These are phyloP conservation scores for Solanum lignicaule DNA, from an alignment of 257 asterid species.

Conservation along the genomic window DNA sequence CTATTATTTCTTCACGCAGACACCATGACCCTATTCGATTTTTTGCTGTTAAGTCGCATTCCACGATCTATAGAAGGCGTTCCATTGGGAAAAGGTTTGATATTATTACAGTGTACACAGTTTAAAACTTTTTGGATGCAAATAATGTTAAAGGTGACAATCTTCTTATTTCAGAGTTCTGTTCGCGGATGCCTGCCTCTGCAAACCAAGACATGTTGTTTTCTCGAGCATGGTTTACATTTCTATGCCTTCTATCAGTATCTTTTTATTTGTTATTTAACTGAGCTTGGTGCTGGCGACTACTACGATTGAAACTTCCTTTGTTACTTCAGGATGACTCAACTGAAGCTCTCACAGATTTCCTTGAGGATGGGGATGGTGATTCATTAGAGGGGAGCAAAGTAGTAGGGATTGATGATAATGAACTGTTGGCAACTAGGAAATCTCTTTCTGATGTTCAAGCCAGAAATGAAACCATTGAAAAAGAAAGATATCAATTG, in stretches of 20 bases:
- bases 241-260: not conserved
- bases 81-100: slow-evolving; percentile 13
- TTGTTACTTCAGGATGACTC: slow-evolving; percentile 18
- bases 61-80: not conserved
- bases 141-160: not conserved
- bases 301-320: not conserved
- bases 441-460: slow-evolving; percentile 16
- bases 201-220: slow-evolving; percentile 11
- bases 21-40: not conserved
- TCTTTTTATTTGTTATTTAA: not conserved
- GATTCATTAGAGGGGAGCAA: slow-evolving; percentile 5
- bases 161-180: slow-evolving; percentile 8
- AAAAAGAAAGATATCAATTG: slow-evolving; percentile 20
- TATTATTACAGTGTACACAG: not conserved
- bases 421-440: slow-evolving; percentile 14
- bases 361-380: slow-evolving; percentile 16
- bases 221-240: slow-evolving; percentile 15
- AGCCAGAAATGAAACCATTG: slow-evolving; percentile 16
- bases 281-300: not conserved
- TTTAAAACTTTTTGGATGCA: not conserved
- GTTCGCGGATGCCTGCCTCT: slow-evolving; percentile 2
- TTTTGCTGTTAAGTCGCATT: slow-evolving; percentile 7
- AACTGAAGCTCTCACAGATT: slow-evolving; percentile 6
- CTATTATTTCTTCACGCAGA: not conserved
- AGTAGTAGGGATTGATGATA: slow-evolving; percentile 9